Percentiles rank a stretch among this genome's conserved stretches.
These are phyloP conservation scores for Nicotiana obtusifolia DNA, from an alignment of 257 asterid genomes.

Conservation along the genomic window DNA sequence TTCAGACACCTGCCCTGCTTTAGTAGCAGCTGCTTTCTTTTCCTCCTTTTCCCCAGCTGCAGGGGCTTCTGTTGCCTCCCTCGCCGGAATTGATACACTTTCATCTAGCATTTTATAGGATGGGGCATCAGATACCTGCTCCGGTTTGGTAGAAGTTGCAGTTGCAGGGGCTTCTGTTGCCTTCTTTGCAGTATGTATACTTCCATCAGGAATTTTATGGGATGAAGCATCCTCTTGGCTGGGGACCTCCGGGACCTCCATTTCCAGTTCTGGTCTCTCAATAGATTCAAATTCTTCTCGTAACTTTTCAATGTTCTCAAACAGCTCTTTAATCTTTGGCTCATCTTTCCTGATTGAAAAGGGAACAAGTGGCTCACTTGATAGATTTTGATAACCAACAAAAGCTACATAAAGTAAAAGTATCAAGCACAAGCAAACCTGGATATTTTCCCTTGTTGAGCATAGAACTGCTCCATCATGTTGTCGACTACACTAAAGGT, in stretches of 20 bases:
- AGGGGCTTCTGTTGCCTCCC: constrained; percentile 26
- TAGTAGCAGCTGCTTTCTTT: constrained; percentile 23
- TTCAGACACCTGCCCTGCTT: constrained; percentile 42
- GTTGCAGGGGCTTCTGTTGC: constrained; percentile 25
- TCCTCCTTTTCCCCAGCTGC: constrained; percentile 23
- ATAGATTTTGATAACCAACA: background rate
- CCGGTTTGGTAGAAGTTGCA: constrained; percentile 27
- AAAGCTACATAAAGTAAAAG: background rate
- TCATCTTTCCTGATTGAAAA: constrained; percentile 64
- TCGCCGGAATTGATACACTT: constrained; percentile 30
- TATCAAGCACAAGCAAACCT: constrained; percentile 40
- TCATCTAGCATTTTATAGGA: constrained; percentile 15
- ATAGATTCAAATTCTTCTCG: constrained; percentile 69
- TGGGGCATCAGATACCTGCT: constrained; percentile 39
- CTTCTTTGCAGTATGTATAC: constrained; percentile 31
- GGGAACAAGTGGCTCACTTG: constrained; percentile 10
- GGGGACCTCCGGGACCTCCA: constrained; percentile 55
- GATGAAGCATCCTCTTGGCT: constrained; percentile 28
- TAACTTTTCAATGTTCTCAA: constrained; percentile 64
- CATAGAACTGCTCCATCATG: constrained; percentile 83
- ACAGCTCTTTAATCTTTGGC: constrained; percentile 57
- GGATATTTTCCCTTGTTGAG: constrained; percentile 55
- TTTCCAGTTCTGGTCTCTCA: constrained; percentile 81
- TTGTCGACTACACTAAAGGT: constrained; percentile 86
- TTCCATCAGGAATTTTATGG: constrained; percentile 27